Evolutionary conservation across 495 filamentous ascomycete genomes (phyloP).

Genomic region (Tuber brumale): DNA sequence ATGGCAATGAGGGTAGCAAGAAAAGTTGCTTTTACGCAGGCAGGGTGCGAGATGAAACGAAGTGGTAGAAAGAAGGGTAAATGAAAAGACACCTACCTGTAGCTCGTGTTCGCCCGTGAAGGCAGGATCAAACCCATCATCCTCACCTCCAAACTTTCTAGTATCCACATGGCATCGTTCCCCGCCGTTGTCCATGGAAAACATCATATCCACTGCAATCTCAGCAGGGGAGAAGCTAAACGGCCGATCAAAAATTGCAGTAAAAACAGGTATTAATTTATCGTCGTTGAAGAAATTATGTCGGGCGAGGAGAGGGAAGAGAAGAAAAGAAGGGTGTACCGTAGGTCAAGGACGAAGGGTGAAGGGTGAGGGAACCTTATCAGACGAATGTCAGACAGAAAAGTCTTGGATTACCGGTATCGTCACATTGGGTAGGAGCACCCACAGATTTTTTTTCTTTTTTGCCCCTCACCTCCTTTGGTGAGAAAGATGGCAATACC

Average conservation of each 20-base stretch:
- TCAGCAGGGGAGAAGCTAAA: neutral
- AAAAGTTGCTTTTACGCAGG: neutral
- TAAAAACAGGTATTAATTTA: neutral
- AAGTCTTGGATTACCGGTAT: neutral
- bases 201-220: constrained; percentile 28
- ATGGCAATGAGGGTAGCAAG: neutral
- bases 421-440: neutral
- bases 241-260: neutral
- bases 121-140: constrained; percentile 23
- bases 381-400: neutral
- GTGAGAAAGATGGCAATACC: too few species aligned
- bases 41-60: neutral
- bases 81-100: constrained; percentile 18
- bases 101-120: constrained; percentile 32
- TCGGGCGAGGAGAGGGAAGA: neutral
- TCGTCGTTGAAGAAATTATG: neutral
- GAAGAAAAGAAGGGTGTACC: neutral
- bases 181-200: constrained; percentile 26
- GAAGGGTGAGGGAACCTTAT: neutral
- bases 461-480: too few species aligned
- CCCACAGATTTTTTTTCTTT: neutral
- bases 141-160: constrained; percentile 14
- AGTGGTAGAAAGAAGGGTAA: neutral
- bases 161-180: constrained; percentile 13
- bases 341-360: neutral